These are phyloP conservation scores for Eimeria falciformis DNA, from an alignment of 169 alveolate genomes.

Conservation along the genomic window DNA sequence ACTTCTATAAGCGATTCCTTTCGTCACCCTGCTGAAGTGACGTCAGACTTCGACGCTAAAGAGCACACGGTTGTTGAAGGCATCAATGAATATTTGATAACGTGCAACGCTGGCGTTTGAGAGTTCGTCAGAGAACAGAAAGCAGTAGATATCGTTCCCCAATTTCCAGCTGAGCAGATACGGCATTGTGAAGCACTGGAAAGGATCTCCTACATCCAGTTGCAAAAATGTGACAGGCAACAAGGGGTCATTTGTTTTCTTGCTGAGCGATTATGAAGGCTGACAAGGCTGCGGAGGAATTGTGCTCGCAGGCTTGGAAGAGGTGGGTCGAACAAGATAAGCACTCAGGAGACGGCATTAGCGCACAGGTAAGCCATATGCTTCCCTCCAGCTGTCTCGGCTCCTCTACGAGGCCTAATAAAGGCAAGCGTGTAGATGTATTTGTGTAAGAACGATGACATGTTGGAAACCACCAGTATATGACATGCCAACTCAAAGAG, in stretches of 20 bases:
- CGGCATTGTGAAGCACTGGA: not conserved
- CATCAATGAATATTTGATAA: slow-evolving; percentile 83
- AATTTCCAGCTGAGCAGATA: not conserved
- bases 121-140: slow-evolving; percentile 89
- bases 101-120: slow-evolving; percentile 92
- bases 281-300: slow-evolving; percentile 8
- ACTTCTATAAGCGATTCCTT: slow-evolving; percentile 81
- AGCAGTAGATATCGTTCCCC: slow-evolving; percentile 85
- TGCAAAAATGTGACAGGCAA: not conserved
- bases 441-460: too few species aligned
- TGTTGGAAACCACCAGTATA: too few species aligned
- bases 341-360: slow-evolving; percentile 90
- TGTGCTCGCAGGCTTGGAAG: slow-evolving; percentile 86
- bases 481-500: too few species aligned
- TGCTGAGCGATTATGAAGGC: slow-evolving; percentile 50
- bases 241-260: not conserved
- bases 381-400: slow-evolving; percentile 24
- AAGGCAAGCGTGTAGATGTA: too few species aligned
- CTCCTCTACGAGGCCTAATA: not conserved
- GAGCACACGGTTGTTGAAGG: slow-evolving; percentile 72
- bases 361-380: slow-evolving; percentile 72
- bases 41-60: slow-evolving; percentile 72
- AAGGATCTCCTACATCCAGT: too few species aligned
- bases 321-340: slow-evolving; percentile 91
- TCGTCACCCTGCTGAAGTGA: slow-evolving; percentile 68